phyloP scores from a whole-genome alignment of 2,329 filamentous ascomycete genomes.

The Proliferodiscus dingleyae region DNA sequence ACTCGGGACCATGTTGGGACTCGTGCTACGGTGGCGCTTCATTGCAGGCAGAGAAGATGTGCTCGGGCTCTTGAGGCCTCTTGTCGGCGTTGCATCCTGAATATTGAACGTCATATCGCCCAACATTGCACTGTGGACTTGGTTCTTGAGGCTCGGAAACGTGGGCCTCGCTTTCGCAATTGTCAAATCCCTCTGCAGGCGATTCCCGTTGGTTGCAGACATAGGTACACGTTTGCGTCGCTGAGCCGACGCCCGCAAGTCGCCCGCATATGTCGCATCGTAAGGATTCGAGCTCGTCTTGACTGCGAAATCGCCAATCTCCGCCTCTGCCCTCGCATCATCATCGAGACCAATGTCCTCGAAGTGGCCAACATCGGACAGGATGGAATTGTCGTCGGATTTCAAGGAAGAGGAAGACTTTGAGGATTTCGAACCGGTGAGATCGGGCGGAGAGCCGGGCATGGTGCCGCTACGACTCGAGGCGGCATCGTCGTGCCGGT shows the following conservation, averaged over 20 bases:
- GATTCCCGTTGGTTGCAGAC: conserved; percentile 20
- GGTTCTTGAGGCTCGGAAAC: conserved; percentile 24
- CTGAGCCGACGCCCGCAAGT: conserved; percentile 22
- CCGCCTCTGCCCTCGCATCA: conserved; percentile 40
- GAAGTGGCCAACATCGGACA: conserved; percentile 75
- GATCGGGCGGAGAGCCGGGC: conserved; percentile 69
- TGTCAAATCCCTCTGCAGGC: conserved; percentile 29
- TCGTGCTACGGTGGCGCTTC: conserved; percentile 28
- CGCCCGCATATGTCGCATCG: conserved; percentile 21
- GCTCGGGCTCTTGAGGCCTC: conserved; percentile 24
- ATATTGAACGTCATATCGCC: conserved; percentile 27
- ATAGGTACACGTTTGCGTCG: conserved; percentile 22
- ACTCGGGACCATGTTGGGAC: conserved; percentile 21
- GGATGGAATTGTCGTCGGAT: conserved; percentile 63
- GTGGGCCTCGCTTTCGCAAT: conserved; percentile 17
- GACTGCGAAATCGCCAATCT: conserved; percentile 28
- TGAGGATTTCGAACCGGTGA: conserved; percentile 81
- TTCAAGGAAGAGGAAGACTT: conserved; percentile 81
- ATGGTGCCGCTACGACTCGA: conserved; percentile 22
- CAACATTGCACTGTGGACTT: conserved; percentile 22
- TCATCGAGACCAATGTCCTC: conserved; percentile 89
- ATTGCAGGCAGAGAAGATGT: conserved; percentile 18
- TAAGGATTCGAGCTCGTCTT: conserved; percentile 27
- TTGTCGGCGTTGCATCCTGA: conserved; percentile 12
- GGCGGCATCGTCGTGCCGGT: conserved; percentile 21